Base-by-base conservation (phyloP, 2,329 filamentous ascomycete species). In the Rutstroemia sp. region DNA sequence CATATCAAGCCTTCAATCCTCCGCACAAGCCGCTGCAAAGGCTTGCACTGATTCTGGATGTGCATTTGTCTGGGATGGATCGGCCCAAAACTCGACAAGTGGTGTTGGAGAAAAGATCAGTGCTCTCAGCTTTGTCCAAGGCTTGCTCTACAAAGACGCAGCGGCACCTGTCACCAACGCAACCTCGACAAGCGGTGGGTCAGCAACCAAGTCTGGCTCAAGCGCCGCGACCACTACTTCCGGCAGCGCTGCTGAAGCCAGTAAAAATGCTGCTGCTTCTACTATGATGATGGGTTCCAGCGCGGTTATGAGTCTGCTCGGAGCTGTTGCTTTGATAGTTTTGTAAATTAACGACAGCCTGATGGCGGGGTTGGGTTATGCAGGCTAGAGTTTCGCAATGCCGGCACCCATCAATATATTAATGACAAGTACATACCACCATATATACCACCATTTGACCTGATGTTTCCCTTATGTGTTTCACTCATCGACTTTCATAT, bases 41-140 rank as follows among this genome's bases (percentile, higher is more conserved):
- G 78, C 82, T 58, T 90, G 86, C 69, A 80, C 77, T 0, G 81
- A 80, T 4, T 82, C 78, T n/a, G 75, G 76, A 27, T 89, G 87
- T 65, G 82, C 84, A 10, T 80, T 86, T 61, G 78, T 78, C 63
- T 89, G 86, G 86, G 76, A 77, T 58, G 73, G 69, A 42, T 63
- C 70, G 0, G 84, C 75, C 62, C 80, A 84, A 57, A 76, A 72
- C 57, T 41, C 52, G 37, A 23, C n/a, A 6, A 37, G 25, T 8
- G 61, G 59, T 25, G 39, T 64, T 19, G 64, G 58, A 80, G 81
- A 34, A 78, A 82, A 51, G 80, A 77, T 82, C 73, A 75, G 73
- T 58, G 79, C 79, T 0, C 70, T 82, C 21, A 77, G 75, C 47
- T 73, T 77, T 48, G 74, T 82, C 49, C 68, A 72, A 50, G 73